Evolutionary conservation across 192 early-diverging fungal species (phyloP).

Genomic region (Podila verticillata): DNA sequence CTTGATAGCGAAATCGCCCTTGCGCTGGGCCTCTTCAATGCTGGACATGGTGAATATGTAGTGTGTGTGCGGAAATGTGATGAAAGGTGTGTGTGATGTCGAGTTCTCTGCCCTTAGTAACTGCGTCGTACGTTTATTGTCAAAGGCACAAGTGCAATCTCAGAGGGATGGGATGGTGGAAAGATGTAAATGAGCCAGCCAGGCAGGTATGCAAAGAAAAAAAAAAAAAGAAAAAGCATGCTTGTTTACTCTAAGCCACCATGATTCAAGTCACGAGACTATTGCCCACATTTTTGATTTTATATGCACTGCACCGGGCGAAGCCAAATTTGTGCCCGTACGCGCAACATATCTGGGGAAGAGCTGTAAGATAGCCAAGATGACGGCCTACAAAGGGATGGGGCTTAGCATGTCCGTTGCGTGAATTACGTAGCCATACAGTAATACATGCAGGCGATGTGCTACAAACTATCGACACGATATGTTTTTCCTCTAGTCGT

Average conservation of each 20-base stretch:
- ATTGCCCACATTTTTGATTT: no score
- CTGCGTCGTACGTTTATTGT: conserved; percentile 49
- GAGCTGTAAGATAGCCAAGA: no score
- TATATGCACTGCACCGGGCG: no score
- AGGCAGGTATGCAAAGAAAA: neutral
- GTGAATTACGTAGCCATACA: no score
- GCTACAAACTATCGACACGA: no score
- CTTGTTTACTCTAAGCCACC: conserved; percentile 1
- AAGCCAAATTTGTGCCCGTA: no score
- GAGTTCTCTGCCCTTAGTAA: conserved; percentile 51
- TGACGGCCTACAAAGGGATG: no score
- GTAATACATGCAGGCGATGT: no score
- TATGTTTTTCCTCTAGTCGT: no score
- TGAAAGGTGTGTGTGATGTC: neutral
- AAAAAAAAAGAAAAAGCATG: neutral
- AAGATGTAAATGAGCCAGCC: conserved; percentile 3
- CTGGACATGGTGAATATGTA: conserved; percentile 35
- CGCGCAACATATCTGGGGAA: no score
- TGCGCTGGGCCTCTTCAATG: conserved; percentile 45
- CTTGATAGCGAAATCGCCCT: conserved; percentile 78
- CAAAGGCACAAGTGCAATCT: conserved; percentile 49
- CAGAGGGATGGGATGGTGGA: conserved; percentile 27
- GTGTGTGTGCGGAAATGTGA: neutral
- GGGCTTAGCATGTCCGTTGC: no score
- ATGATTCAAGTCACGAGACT: neutral